Conservation (phyloP, 2,329 filamentous ascomycete genomes). For the Alternaria brassicicola region DNA sequence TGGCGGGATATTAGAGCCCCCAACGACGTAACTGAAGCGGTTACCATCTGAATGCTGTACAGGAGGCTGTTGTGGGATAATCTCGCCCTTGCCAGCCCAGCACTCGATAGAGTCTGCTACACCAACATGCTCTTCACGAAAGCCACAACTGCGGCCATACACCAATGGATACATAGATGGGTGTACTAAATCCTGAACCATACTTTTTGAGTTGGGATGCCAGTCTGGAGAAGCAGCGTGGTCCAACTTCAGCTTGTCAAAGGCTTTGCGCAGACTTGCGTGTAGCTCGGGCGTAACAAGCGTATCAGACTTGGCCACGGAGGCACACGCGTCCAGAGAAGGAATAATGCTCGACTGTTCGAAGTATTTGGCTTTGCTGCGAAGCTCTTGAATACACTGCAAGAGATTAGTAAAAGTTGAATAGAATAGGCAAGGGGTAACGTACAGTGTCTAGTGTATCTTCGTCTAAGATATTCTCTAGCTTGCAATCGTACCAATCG, state of each 20-base stretch:
- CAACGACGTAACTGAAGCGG: constrained; percentile 4
- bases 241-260: constrained; percentile 58
- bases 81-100: constrained; percentile 40
- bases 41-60: not conserved
- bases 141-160: constrained; percentile 56
- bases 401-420: not conserved
- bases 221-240: constrained; percentile 53
- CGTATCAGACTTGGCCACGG: constrained; percentile 61
- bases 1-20: constrained; percentile 10
- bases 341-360: constrained; percentile 51
- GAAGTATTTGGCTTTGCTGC: constrained; percentile 58
- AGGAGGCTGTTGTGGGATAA: constrained; percentile 14
- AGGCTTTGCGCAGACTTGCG: constrained; percentile 52
- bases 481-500: not conserved
- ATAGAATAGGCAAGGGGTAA: not conserved
- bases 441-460: constrained; percentile 23
- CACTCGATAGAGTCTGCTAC: constrained; percentile 36
- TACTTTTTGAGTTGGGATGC: constrained; percentile 63
- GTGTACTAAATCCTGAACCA: constrained; percentile 67
- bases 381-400: constrained; percentile 52
- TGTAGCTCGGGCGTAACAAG: constrained; percentile 50
- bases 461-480: constrained; percentile 22
- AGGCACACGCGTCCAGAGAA: constrained; percentile 54
- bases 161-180: constrained; percentile 68
- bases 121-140: constrained; percentile 41